Evolutionary conservation across 257 asterid species (phyloP).

Genomic region (Petrea volubilis): DNA sequence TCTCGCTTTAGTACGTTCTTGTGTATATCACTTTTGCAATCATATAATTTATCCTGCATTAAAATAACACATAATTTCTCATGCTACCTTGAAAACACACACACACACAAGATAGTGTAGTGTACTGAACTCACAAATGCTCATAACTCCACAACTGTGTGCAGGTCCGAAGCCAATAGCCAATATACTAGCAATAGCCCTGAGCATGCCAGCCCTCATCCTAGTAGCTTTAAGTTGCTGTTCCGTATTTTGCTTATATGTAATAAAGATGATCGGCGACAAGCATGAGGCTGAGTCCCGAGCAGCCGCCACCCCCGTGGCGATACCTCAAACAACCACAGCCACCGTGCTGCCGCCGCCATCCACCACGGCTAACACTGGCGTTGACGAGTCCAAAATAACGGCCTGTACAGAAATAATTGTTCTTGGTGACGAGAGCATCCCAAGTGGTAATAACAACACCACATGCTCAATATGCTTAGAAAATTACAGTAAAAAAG

Average conservation of each 20-base stretch:
- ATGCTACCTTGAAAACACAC: too few species aligned
- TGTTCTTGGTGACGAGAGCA: neutral
- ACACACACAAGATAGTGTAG: too few species aligned
- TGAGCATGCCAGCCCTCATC: conserved; percentile 29
- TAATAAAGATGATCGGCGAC: conserved; percentile 4
- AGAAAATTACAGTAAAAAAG: conserved; percentile 13
- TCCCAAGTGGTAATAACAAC: neutral
- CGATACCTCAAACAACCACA: neutral
- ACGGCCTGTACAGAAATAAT: conserved; percentile 15
- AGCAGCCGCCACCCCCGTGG: neutral
- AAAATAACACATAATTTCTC: too few species aligned
- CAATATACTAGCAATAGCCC: conserved; percentile 14
- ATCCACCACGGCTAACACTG: neutral
- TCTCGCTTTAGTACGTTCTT: too few species aligned
- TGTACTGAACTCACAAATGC: too few species aligned
- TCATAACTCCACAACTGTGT: neutral
- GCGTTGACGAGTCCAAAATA: conserved; percentile 32
- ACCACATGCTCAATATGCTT: conserved; percentile 34
- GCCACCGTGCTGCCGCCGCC: neutral
- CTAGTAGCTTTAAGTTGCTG: conserved; percentile 26
- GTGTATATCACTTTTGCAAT: too few species aligned
- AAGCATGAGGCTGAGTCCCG: neutral
- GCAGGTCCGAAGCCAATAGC: conserved; percentile 14
- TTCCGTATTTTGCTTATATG: conserved; percentile 24
- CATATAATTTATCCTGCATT: too few species aligned